phyloP scores from a whole-genome alignment of 2,329 filamentous ascomycete genomes.

The Talaromyces sp. region DNA sequence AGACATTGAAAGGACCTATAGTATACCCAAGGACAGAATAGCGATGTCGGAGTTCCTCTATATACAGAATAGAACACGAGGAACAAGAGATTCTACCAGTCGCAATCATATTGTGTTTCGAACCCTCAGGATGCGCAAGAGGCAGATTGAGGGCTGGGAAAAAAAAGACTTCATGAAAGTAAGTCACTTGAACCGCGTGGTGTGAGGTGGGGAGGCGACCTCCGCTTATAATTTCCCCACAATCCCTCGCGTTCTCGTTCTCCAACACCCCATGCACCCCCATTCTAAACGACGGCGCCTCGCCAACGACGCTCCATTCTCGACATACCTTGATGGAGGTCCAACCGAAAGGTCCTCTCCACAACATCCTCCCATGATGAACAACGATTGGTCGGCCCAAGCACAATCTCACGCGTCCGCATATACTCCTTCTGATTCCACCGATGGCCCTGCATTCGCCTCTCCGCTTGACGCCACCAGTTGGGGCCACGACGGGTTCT shows the following conservation, averaged over 20 bases:
- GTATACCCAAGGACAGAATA: no score
- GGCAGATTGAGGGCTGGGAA: no score
- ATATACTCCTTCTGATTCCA: slow-evolving; percentile 17
- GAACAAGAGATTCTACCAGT: background rate
- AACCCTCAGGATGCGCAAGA: no score
- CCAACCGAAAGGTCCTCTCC: slow-evolving; percentile 4
- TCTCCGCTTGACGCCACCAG: slow-evolving; percentile 22
- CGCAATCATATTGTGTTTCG: no score
- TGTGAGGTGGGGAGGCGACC: background rate
- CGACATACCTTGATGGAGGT: background rate
- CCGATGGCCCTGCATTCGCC: slow-evolving; percentile 15
- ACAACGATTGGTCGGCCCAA: slow-evolving; percentile 9
- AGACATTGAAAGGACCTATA: no score
- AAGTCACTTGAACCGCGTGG: background rate
- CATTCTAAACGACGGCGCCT: slow-evolving; percentile 11
- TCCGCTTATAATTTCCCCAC: slow-evolving; percentile 8
- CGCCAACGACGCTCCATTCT: slow-evolving; percentile 5
- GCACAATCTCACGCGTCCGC: slow-evolving; percentile 8
- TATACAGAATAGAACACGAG: no score
- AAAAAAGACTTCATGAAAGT: background rate
- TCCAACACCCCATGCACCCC: slow-evolving; percentile 5
- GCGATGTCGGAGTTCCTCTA: no score
- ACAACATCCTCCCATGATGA: slow-evolving; percentile 6
- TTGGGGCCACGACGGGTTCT: slow-evolving; percentile 34
- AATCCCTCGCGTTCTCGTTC: background rate